These are phyloP conservation scores for Amylostereum areolatum DNA, from an alignment of 1,284 basidiomycete species.

Conservation along the genomic window DNA sequence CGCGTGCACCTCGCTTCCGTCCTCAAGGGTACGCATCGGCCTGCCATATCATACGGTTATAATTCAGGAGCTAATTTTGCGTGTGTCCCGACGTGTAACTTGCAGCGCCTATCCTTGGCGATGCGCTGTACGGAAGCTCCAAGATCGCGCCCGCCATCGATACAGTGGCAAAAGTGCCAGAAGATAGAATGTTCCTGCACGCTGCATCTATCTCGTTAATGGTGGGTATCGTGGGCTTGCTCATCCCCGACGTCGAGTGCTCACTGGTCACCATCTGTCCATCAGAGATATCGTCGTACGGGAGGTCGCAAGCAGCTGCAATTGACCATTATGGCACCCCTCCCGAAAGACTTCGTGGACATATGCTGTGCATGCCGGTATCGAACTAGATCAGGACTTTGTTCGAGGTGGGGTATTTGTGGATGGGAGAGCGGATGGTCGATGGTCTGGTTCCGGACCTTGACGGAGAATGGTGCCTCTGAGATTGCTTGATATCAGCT, in stretches of 20 bases:
- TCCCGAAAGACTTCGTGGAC: constrained; percentile 43
- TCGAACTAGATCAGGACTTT: constrained; percentile 31
- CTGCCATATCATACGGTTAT: neutral
- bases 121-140: constrained; percentile 39
- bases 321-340: constrained; percentile 45
- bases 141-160: constrained; percentile 22
- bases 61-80: too few relatives aligned
- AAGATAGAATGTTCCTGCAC: constrained; percentile 53
- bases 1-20: constrained; percentile 53
- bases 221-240: constrained; percentile 28
- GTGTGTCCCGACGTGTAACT: neutral
- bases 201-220: constrained; percentile 49
- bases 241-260: neutral
- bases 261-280: neutral
- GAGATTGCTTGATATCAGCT: constrained; percentile 5
- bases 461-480: constrained; percentile 30
- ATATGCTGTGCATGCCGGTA: constrained; percentile 37
- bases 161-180: constrained; percentile 29
- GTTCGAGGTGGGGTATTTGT: constrained; percentile 36
- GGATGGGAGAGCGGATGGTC: constrained; percentile 35
- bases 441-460: constrained; percentile 28
- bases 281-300: constrained; percentile 40
- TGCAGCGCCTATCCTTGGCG: constrained; percentile 62
- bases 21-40: constrained; percentile 36
- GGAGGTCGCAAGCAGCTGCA: constrained; percentile 41